Evolutionary conservation across 345 rosid genomes (phyloP).

Genomic region (Salix arbutifolia): DNA sequence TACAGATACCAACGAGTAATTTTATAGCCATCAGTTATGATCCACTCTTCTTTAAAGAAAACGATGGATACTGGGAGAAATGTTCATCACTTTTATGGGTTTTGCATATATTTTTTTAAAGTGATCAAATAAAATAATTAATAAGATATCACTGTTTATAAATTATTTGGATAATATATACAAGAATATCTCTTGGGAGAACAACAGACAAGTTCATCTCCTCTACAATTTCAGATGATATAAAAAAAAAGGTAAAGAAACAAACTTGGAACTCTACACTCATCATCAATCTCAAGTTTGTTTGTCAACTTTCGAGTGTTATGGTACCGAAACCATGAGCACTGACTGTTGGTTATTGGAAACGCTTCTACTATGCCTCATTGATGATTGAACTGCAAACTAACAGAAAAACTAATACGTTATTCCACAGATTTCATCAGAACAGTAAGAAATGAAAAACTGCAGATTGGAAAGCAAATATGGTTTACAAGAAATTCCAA

Average conservation of each 20-base stretch:
- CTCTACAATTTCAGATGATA: neutral
- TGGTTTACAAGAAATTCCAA: too few species aligned
- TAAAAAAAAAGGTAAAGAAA: neutral
- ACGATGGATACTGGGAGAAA: too few species aligned
- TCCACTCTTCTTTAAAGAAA: too few species aligned
- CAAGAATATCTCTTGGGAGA: neutral
- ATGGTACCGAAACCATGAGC: constrained; percentile 39
- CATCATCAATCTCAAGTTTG: neutral
- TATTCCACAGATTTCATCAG: neutral
- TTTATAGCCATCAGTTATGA: too few species aligned
- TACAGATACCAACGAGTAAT: too few species aligned
- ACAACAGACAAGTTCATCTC: constrained; percentile 2
- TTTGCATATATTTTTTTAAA: too few species aligned
- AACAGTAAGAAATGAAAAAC: neutral
- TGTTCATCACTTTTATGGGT: too few species aligned
- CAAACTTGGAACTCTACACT: neutral
- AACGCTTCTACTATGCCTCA: neutral
- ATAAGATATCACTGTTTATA: too few species aligned
- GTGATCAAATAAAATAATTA: too few species aligned
- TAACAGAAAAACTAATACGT: neutral
- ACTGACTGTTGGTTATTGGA: constrained; percentile 11
- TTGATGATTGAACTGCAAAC: constrained; percentile 22
- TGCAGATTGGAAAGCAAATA: neutral
- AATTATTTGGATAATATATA: neutral
- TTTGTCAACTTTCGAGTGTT: neutral